Evolutionary conservation across 2,329 filamentous ascomycete species (phyloP), one percentile per base, ranked within the genome.

Genomic region (Beauveria pseudobassiana): DNA sequence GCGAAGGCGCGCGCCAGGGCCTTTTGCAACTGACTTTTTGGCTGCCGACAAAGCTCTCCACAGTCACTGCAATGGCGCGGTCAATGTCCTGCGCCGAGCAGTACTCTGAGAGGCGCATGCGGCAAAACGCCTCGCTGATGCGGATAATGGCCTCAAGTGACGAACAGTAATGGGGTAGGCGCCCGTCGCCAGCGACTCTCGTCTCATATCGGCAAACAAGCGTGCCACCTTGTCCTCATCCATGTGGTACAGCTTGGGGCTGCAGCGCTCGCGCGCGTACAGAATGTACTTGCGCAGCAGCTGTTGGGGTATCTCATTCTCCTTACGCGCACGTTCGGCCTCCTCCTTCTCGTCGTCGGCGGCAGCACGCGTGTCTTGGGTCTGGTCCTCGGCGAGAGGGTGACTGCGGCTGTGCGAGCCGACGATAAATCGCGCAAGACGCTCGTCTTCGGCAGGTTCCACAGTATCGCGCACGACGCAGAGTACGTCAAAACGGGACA

Each of bases 1-100:
- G 95, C 92, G 78, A 99, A 99, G 5, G 95, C 91, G 63, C 95
- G 83, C 0, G 92, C 90, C 50, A 99, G 82, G 18, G 95, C 92
- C 81, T 96, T 97, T 98, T 99, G 78, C 91, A 95, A 78, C 91
- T 96, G 69, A 98, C 86, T 80, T 99, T 99, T 74, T 99, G 95
- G 69, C 90, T 96, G 64, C 90, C 91, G 49, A 99, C 91, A 71
- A 99, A 99, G 61, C 90, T 96, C 67, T 98, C 93, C 2, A 99
- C 91, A 0, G 95, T 96, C 7, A 99, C 95, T 16, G 93, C 91
- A 70, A 99, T 99, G 62, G 95, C 95, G 49, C 95, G 91, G 75
- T 99, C 95, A 68, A 99, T 96, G 71, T 99, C 95, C 63, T 89
- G 85, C 1, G 89, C 78, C 6, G 89, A 88, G 75, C 93, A 96